phyloP scores from a whole-genome alignment of 257 asterid genomes.

The Orobanche coerulescens region DNA sequence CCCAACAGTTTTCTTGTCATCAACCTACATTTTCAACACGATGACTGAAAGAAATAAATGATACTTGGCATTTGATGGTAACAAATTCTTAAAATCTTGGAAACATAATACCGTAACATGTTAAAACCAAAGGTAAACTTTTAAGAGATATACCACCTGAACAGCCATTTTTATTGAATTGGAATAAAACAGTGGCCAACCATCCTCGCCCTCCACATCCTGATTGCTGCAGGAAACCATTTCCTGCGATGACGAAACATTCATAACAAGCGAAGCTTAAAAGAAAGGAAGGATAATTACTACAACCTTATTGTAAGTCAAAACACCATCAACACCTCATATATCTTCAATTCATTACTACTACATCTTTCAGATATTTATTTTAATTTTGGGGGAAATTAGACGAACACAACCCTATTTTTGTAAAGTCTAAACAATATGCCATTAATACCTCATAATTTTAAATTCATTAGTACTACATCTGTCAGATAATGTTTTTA shows the following conservation, averaged over 20 bases:
- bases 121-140: not conserved
- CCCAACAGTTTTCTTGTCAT: slow-evolving; percentile 77
- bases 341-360: too few species aligned
- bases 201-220: slow-evolving; percentile 66
- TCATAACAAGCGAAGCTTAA: slow-evolving; percentile 10
- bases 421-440: not conserved
- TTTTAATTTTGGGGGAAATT: too few species aligned
- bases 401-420: too few species aligned
- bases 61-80: slow-evolving; percentile 15
- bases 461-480: not conserved
- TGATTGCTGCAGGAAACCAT: slow-evolving; percentile 33
- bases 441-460: not conserved
- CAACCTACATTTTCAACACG: slow-evolving; percentile 51
- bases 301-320: too few species aligned
- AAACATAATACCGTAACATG: not conserved
- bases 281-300: slow-evolving; percentile 3
- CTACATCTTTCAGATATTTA: too few species aligned
- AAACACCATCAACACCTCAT: too few species aligned
- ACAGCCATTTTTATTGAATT: slow-evolving; percentile 83
- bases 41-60: slow-evolving; percentile 19
- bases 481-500: not conserved
- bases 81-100: slow-evolving; percentile 15
- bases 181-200: slow-evolving; percentile 76
- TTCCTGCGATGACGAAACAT: slow-evolving; percentile 36
- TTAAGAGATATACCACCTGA: slow-evolving; percentile 44